A percentile compares a stretch with the other conserved stretches of the same genome.
Evolutionary conservation across 148 eudicot genomes (phyloP).

Genomic region (Selenicereus undatus): DNA sequence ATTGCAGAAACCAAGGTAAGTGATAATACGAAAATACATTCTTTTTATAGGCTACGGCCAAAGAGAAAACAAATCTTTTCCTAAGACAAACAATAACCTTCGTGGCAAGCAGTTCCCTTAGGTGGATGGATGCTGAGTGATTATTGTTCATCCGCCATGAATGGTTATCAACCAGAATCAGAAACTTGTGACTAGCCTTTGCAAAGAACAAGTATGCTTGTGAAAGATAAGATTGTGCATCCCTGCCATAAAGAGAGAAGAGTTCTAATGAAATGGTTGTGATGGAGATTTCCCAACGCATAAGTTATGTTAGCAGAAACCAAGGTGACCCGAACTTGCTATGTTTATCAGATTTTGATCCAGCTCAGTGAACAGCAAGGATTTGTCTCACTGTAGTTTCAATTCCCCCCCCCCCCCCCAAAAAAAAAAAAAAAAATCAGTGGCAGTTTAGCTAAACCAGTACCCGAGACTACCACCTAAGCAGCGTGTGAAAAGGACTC

Average conservation of each 20-base stretch:
- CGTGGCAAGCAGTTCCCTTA: constrained; percentile 86
- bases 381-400: neutral
- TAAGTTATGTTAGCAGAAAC: neutral
- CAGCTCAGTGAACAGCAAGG: neutral
- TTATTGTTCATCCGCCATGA: constrained; percentile 67
- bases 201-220: constrained; percentile 79
- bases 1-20: constrained; percentile 19
- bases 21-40: constrained; percentile 3
- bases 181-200: constrained; percentile 56
- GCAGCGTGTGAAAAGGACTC: too few relatives aligned
- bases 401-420: neutral
- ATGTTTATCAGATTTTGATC: neutral
- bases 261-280: neutral
- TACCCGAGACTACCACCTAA: too few relatives aligned
- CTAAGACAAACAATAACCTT: constrained; percentile 52
- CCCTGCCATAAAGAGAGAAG: constrained; percentile 44
- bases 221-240: constrained; percentile 93
- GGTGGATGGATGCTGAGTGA: constrained; percentile 45
- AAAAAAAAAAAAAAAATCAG: neutral
- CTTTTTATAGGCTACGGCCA: neutral
- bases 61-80: neutral
- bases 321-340: neutral
- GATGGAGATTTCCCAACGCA: neutral
- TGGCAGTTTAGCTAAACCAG: too few relatives aligned
- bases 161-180: constrained; percentile 82